Base-by-base conservation (phyloP, 2,329 filamentous ascomycete species). In the Xylogone sp. region DNA sequence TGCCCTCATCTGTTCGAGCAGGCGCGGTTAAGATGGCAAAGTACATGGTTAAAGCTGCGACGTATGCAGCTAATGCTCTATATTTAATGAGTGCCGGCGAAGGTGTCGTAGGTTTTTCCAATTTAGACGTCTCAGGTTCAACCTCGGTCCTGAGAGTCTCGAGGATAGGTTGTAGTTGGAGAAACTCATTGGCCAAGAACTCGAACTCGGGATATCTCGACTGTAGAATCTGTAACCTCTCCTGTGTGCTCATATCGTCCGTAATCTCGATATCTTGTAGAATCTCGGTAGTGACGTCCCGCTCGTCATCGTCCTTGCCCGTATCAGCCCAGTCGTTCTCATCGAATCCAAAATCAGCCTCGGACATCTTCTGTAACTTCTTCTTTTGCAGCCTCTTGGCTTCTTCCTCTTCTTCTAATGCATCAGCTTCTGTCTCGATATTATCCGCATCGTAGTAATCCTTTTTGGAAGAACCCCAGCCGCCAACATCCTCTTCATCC, bases 401-500 rank as follows among this genome's bases (percentile, higher is more conserved):
- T 68, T 99, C 95, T 10, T 80, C 83, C 69, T 99, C 95, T 75
- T 99, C 94, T 64, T 94, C 92, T 27, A 95, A 71, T 0, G 94
- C 94, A 74, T 82, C 79, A 34, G 74, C 78, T 66, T 86, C 82
- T 5, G 81, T 83, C 63, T 83, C 79, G 58, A 82, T 77, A 22
- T 77, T 71, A 69, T 99, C 93, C 59, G 90, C 89, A 72, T 96
- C 82, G 71, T 99, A 99, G 72, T 97, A 96, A 61, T 96, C 93
- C 55, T 87, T 87, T 68, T 83, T 93, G 2, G 89, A 91, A 3
- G 87, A 81, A 24, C 93, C 94, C 92, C 94, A 97, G 66, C 85
- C 92, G 42, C 82, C 84, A 48, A 83, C 69, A 18, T 82, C 77
- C 43, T 79, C 77, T 7, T 81, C 78, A 22, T 78, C 73, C 19